Percentiles rank a stretch among this genome's conserved stretches.
Conservation (phyloP, 192 early-diverging fungal species). For the Umbelopsis sp. region DNA sequence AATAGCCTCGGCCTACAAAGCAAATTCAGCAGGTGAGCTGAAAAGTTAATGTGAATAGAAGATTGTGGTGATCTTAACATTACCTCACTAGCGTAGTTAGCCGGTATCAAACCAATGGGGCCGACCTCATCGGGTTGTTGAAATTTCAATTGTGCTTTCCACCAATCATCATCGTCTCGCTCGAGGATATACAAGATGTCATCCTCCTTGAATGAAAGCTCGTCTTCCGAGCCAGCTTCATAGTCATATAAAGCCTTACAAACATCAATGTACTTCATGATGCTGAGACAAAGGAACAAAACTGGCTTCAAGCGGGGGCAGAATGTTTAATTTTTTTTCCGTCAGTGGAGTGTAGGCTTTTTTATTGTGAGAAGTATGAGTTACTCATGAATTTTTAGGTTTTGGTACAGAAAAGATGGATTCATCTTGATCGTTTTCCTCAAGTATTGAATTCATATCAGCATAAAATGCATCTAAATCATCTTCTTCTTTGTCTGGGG, state of each 20-base stretch:
- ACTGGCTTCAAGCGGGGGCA: neutral
- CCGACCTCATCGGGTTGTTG: slow-evolving; percentile 43
- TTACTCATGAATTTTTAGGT: neutral
- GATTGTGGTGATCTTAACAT: neutral
- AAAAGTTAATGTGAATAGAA: neutral
- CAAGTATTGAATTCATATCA: slow-evolving; percentile 35
- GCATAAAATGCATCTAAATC: slow-evolving; percentile 67
- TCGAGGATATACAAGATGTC: slow-evolving; percentile 88
- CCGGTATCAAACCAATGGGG: slow-evolving; percentile 83
- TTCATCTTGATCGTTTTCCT: slow-evolving; percentile 1
- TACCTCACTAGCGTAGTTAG: slow-evolving; percentile 80
- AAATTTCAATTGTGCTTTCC: slow-evolving; percentile 75
- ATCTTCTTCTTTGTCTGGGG: slow-evolving; percentile 49
- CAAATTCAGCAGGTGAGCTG: neutral
- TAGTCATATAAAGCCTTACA: slow-evolving; percentile 90
- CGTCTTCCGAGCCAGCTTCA: slow-evolving; percentile 80
- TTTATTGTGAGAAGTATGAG: neutral
- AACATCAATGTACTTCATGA: slow-evolving; percentile 53
- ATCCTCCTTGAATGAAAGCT: slow-evolving; percentile 84
- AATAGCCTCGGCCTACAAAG: slow-evolving; percentile 55
- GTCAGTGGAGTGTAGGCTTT: neutral
- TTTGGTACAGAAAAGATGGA: slow-evolving; percentile 11
- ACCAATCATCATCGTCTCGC: slow-evolving; percentile 91
- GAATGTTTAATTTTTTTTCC: slow-evolving; percentile 1
- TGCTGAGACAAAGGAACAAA: slow-evolving; percentile 10